Evolutionary conservation across 2,329 filamentous ascomycete genomes (phyloP), one percentile per base, ranked within the genome.

Genomic region (Phaeosphaeria sp.): DNA sequence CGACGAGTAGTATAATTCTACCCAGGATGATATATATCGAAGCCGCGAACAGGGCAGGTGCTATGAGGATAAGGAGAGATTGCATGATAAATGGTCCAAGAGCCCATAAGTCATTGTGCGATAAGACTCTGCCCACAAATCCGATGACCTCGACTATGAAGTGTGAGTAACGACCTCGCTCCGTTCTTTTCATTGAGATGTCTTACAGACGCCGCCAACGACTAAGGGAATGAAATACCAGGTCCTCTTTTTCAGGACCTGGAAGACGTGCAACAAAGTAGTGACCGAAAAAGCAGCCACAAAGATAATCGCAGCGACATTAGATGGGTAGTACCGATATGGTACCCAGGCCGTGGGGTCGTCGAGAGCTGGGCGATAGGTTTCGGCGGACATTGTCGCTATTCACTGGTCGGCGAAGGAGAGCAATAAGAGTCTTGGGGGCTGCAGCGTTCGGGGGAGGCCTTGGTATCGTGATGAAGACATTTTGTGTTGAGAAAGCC

Each of bases 141-240:
- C 83, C 84, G 24, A 85, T 67, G 0, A 74, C 67, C 67, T 86
- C 83, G 55, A 84, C 82, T 84, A 46, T 24, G 3, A 11, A 22
- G 27, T 22, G 21, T 57, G 15, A 54, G 43, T 20, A 9, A 27
- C 9, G 21, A 30, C 2, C 17, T 11, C 8, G 21, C 9, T 6
- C 15, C 18, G 17, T 2, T n/a, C 30, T 22, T 25, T n/a, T 22
- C 1, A 39, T n/a, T 9, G 43, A 18, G 25, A 6, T 45, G 2
- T 71, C 76, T 54, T 75, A 84, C 83, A 83, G 6, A 81, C 46
- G 22, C 81, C 80, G 33, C 83, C 83, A 15, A 86, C 65, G 3
- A 82, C 57, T 42, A 86, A 81, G 0, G 84, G 81, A 3, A 83
- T 79, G 60, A 83, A 81, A 65, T 82, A 85, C 80, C 81, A 85